A percentile compares a stretch with the other conserved stretches of the same genome.
Evolutionary conservation across 495 filamentous ascomycete genomes (phyloP).

Genomic region (Massariosphaeria phaeospora): DNA sequence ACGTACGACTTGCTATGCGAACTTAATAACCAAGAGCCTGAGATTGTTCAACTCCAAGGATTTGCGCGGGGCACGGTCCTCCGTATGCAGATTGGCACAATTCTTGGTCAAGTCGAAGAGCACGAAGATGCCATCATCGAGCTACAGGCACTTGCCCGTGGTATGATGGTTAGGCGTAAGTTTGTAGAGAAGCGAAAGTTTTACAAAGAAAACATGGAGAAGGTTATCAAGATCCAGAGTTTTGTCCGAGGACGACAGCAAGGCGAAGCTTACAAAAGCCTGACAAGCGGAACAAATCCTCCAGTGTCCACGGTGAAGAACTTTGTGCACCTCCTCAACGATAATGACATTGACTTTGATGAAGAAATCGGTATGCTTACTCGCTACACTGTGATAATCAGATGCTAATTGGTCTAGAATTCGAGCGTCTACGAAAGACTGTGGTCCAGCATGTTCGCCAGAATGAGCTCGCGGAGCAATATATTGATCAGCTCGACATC

Average conservation of each 20-base stretch:
- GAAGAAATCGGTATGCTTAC: slow-evolving; percentile 64
- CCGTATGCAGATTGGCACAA: slow-evolving; percentile 61
- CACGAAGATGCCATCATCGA: slow-evolving; percentile 70
- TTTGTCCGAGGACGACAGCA: slow-evolving; percentile 90
- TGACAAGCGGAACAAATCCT: slow-evolving; percentile 95
- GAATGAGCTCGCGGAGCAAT: slow-evolving; percentile 94
- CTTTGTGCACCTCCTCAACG: slow-evolving; percentile 95
- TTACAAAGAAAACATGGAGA: slow-evolving; percentile 96
- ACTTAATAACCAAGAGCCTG: slow-evolving; percentile 52
- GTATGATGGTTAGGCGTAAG: slow-evolving; percentile 62
- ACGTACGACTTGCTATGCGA: slow-evolving; percentile 51
- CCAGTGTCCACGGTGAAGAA: slow-evolving; percentile 95
- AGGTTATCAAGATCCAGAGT: slow-evolving; percentile 97
- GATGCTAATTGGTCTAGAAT: slow-evolving; percentile 50
- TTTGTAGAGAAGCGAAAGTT: slow-evolving; percentile 83
- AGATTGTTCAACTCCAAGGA: slow-evolving; percentile 65
- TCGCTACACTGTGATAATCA: background rate
- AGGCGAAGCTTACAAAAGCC: slow-evolving; percentile 93
- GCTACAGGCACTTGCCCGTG: slow-evolving; percentile 71
- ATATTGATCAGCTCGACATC: slow-evolving; percentile 96
- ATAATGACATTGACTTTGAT: slow-evolving; percentile 98
- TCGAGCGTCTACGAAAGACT: slow-evolving; percentile 83
- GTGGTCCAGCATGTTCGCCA: slow-evolving; percentile 96
- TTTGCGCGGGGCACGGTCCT: slow-evolving; percentile 72
- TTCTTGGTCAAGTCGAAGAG: slow-evolving; percentile 70